A percentile compares a stretch with the other conserved stretches of the same genome.
These are phyloP conservation scores for Colletotrichum zoysiae DNA, from an alignment of 2,329 filamentous ascomycete genomes.

Conservation along the genomic window DNA sequence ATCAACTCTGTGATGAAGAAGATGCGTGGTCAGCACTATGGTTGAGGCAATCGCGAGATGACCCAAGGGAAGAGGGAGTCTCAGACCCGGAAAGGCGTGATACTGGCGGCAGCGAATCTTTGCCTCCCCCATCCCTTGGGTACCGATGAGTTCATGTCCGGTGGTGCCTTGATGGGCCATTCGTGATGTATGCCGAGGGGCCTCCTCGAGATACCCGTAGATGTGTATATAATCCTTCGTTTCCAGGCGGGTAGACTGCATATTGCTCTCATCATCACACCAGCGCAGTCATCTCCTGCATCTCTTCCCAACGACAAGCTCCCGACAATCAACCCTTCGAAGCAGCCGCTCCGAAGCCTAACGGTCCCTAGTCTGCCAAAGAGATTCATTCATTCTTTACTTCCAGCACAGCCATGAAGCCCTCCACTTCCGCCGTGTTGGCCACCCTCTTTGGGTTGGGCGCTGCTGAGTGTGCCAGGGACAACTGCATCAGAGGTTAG, in stretches of 20 bases:
- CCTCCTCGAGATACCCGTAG: neutral
- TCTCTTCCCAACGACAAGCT: constrained; percentile 33
- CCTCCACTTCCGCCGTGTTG: constrained; percentile 37
- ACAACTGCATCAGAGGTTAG: constrained; percentile 40
- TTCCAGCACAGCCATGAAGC: constrained; percentile 35
- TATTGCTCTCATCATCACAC: constrained; percentile 17
- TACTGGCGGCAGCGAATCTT: constrained; percentile 6
- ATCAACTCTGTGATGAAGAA: neutral
- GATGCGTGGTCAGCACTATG: constrained; percentile 28
- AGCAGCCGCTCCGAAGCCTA: constrained; percentile 28
- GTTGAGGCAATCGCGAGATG: constrained; percentile 40
- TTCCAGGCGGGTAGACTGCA: neutral
- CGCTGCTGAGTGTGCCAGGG: constrained; percentile 38
- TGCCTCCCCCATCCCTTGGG: constrained; percentile 35
- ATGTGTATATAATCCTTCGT: constrained; percentile 16
- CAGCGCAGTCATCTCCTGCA: constrained; percentile 39
- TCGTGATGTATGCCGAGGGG: neutral
- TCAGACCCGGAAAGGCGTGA: constrained; percentile 31
- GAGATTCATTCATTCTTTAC: constrained; percentile 21
- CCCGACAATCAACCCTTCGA: constrained; percentile 26
- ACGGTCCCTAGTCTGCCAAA: constrained; percentile 12
- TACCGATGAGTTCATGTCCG: constrained; percentile 10
- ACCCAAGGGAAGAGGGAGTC: constrained; percentile 39
- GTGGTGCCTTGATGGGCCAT: constrained; percentile 3
- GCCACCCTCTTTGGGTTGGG: constrained; percentile 39